These are phyloP conservation scores for Graphilbum ipis-grandicollis DNA, from an alignment of 2,329 filamentous ascomycete genomes.

Conservation along the genomic window DNA sequence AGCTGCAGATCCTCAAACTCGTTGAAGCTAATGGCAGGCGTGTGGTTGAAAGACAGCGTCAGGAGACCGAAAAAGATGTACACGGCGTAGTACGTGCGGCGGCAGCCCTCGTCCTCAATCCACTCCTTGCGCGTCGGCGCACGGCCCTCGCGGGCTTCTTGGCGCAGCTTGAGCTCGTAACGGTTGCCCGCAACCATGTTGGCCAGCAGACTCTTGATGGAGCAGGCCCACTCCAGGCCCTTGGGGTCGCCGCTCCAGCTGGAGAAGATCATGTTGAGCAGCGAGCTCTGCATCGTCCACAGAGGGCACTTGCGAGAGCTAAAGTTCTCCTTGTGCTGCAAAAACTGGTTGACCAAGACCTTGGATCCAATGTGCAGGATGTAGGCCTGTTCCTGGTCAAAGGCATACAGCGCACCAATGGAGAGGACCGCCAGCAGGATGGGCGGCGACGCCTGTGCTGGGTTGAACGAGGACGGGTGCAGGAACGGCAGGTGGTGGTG, in stretches of 20 bases:
- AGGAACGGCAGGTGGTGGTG: slow-evolving; percentile 94
- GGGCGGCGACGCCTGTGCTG: slow-evolving; percentile 62
- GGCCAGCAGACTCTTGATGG: slow-evolving; percentile 91
- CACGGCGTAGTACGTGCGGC: slow-evolving; percentile 92
- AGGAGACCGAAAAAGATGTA: slow-evolving; percentile 97
- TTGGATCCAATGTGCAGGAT: slow-evolving; percentile 96
- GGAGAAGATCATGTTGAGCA: slow-evolving; percentile 97
- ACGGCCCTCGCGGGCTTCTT: slow-evolving; percentile 65
- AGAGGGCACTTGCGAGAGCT: slow-evolving; percentile 93
- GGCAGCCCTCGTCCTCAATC: slow-evolving; percentile 92
- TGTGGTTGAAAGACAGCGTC: slow-evolving; percentile 94
- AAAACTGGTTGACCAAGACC: slow-evolving; percentile 87
- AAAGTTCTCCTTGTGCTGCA: slow-evolving; percentile 97
- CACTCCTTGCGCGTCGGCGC: slow-evolving; percentile 72
- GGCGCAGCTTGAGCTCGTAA: slow-evolving; percentile 87
- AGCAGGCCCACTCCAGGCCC: slow-evolving; percentile 94
- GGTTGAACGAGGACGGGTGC: slow-evolving; percentile 79
- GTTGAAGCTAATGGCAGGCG: slow-evolving; percentile 93
- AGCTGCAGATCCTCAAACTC: slow-evolving; percentile 89
- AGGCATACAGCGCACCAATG: slow-evolving; percentile 89
- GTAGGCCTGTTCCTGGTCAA: slow-evolving; percentile 93
- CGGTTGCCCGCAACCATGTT: slow-evolving; percentile 98
- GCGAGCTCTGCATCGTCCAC: slow-evolving; percentile 94
- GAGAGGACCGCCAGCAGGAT: slow-evolving; percentile 80
- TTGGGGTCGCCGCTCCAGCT: slow-evolving; percentile 98